Conservation (phyloP, 1,284 basidiomycete genomes). For the Tilletia indica region DNA sequence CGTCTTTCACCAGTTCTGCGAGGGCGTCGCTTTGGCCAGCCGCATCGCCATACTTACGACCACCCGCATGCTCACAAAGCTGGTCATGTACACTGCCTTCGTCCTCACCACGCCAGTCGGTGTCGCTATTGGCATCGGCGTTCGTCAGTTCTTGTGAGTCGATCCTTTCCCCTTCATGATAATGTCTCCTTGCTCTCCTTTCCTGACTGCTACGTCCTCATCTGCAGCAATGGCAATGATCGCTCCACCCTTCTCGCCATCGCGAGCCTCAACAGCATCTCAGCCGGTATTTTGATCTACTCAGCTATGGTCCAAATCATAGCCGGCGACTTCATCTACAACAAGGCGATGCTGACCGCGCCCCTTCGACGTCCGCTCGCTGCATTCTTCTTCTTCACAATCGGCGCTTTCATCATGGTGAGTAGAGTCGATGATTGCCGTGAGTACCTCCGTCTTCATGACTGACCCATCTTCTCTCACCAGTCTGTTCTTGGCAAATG, state of each 20-base stretch:
- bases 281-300: not conserved
- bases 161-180: too few species aligned
- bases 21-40: not conserved
- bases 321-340: not conserved
- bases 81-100: not conserved
- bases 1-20: constrained; percentile 3
- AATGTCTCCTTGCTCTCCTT: not conserved
- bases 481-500: not conserved
- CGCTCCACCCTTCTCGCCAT: not conserved
- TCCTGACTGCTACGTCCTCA: not conserved
- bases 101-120: not conserved
- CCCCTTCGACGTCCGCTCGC: not conserved
- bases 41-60: not conserved
- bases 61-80: not conserved
- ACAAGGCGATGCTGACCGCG: not conserved
- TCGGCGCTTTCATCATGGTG: constrained; percentile 1
- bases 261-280: not conserved
- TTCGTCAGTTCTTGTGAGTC: constrained; percentile 1
- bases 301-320: not conserved
- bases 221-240: constrained; percentile 5
- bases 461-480: not conserved
- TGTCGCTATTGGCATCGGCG: constrained; percentile 2
- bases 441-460: not conserved
- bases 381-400: not conserved
- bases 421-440: not conserved